Base-by-base conservation (phyloP, 2,329 filamentous ascomycete species). In the Sclerotinia sclerotiorum region DNA sequence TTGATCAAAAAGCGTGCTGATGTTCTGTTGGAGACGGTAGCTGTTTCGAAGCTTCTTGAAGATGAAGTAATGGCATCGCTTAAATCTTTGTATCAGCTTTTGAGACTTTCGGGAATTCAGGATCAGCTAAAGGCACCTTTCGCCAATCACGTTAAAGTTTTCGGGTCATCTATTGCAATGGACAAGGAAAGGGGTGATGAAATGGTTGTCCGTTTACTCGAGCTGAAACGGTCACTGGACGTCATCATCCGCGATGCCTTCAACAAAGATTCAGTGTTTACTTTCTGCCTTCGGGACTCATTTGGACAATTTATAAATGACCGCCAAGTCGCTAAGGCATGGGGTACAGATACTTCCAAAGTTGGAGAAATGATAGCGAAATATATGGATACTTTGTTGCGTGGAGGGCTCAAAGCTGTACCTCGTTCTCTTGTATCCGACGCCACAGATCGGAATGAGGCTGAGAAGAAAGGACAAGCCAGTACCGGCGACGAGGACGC, bases 361-460 rank as follows among this genome's bases (percentile, higher is more conserved):
- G 93, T 97, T 19, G 95, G 94, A 62, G 95, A 99, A 81, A 97
- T 98, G 94, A 96, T 97, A 74, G 96, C 95, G 42, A 98, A 97
- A 79, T 94, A 98, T 75, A 91, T 99, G 70, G 95, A 99, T 79
- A 85, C 91, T 81, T 83, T 99, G 27, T 85, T 99, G 44, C 89
- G 93, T 67, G 93, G 93, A 62, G 96, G 95, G 1, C 84, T 94
- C 58, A 98, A 96, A 78, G 90, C 90, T 0, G 85, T 96, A 11
- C 92, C 92, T 1, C 84, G 88, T 56, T 85, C 87, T 29, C 82
- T 94, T 11, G 82, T 88, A 1, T 87, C 88, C 0, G 87, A 90
- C 73, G 78, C 79, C 51, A 86, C 85, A 70, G 87, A 89, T 74
- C 81, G 85, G 5, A 81, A 81, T 7, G 81, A 81, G 52, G 85